phyloP scores from a whole-genome alignment of 306 rosid species.

The Vigna radiata region DNA sequence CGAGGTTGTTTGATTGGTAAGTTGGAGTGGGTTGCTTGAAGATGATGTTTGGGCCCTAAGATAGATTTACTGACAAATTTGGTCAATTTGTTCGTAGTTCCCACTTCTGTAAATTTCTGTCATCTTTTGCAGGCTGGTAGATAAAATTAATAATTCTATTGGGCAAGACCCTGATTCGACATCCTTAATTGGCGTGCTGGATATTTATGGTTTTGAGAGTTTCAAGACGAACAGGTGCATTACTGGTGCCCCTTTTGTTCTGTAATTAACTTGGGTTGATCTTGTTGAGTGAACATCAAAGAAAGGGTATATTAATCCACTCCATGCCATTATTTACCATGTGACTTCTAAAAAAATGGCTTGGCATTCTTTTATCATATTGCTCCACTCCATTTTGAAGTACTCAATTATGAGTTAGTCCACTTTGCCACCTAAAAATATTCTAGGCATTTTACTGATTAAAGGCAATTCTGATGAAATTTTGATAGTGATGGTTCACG shows the following conservation, averaged over 20 bases:
- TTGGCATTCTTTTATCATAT: slow-evolving; percentile 14
- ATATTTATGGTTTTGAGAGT: slow-evolving; percentile 99
- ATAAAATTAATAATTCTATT: slow-evolving; percentile 85
- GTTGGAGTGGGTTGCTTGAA: slow-evolving; percentile 44
- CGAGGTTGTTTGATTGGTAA: slow-evolving; percentile 98
- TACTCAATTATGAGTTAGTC: not conserved
- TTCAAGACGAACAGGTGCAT: slow-evolving; percentile 99
- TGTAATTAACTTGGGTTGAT: slow-evolving; percentile 48
- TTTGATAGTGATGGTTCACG: slow-evolving; percentile 19
- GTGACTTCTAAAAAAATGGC: slow-evolving; percentile 13
- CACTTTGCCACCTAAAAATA: slow-evolving; percentile 16
- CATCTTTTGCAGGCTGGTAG: slow-evolving; percentile 84
- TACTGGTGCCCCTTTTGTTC: slow-evolving; percentile 56
- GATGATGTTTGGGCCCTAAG: slow-evolving; percentile 27
- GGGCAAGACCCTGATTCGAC: slow-evolving; percentile 96
- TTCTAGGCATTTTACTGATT: slow-evolving; percentile 18
- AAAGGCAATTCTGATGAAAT: slow-evolving; percentile 24
- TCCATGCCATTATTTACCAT: slow-evolving; percentile 20
- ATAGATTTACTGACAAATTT: slow-evolving; percentile 34
- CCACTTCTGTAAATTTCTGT: slow-evolving; percentile 38
- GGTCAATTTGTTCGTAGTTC: slow-evolving; percentile 32
- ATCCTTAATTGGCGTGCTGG: slow-evolving; percentile 92
- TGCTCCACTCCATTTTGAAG: slow-evolving; percentile 20
- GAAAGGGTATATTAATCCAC: slow-evolving; percentile 33
- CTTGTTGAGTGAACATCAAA: slow-evolving; percentile 32